Conservation (phyloP, 441 rosid species). For the Brassica hybrid region DNA sequence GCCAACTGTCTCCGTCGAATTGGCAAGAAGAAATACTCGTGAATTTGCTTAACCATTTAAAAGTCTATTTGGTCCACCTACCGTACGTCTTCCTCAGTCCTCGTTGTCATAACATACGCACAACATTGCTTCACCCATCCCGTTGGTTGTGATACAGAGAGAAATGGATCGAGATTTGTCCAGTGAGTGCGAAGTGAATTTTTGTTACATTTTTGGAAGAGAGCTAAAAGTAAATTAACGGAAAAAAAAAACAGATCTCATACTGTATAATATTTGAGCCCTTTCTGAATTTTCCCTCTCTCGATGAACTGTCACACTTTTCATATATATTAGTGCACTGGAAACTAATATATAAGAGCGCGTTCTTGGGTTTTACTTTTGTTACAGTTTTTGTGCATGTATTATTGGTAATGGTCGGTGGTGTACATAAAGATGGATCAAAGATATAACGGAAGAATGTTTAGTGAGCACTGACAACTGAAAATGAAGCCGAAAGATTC, state of each 20-base stretch:
- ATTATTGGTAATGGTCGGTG: background rate
- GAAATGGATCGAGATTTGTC: constrained; percentile 24
- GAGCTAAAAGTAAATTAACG: constrained; percentile 37
- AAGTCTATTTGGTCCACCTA: background rate
- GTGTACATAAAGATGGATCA: constrained; percentile 1
- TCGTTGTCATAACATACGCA: background rate
- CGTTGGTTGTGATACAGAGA: constrained; percentile 16
- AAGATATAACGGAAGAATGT: background rate
- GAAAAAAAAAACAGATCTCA: constrained; percentile 10
- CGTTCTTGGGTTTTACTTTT: background rate
- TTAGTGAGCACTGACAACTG: background rate
- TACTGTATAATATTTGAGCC: constrained; percentile 33
- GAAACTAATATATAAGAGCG: background rate
- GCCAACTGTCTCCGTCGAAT: constrained; percentile 53
- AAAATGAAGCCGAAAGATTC: background rate
- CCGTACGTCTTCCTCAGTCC: constrained; percentile 1
- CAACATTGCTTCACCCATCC: background rate
- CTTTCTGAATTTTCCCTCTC: background rate
- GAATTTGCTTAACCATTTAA: constrained; percentile 26
- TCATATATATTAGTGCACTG: background rate
- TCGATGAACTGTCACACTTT: background rate
- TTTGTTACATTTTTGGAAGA: constrained; percentile 41
- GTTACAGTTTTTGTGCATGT: background rate
- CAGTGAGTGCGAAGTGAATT: constrained; percentile 24
- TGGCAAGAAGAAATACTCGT: constrained; percentile 45